Evolutionary conservation across 164 flowering plant species (phyloP), one percentile per base, ranked within the genome.

Genomic region (Nymphaea thermarum): DNA sequence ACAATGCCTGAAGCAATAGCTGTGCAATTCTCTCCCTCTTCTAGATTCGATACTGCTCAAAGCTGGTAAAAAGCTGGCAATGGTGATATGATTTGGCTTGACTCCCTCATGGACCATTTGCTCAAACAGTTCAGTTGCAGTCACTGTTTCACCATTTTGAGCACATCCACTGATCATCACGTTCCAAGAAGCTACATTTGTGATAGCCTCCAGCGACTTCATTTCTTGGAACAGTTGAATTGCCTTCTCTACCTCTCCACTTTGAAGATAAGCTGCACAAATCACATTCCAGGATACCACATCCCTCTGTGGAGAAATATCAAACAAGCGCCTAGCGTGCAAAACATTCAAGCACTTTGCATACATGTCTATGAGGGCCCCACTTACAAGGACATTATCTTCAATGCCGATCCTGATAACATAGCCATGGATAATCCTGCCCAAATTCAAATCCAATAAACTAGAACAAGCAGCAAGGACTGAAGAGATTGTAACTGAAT

Each of bases 311-410:
- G 75, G 43, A 83, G 80, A 79, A 65, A 43, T 77, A 63, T 73
- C 76, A 71, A 86, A 86, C 41, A 86, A 80, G 47, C 71, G 62
- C 62, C 77, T 75, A 2, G 86, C 86, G 44, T 81, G 71, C 44
- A 43, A 64, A 6, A 80, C 60, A 65, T 87, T 67, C 62, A 69
- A 75, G 75, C 86, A 86, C 67, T 81, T 81, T 12, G 87, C 82
- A 75, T 86, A 86, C 83, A 84, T 76, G 43, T 79, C 75, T 18
- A 86, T 83, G 60, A 86, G 81, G 42, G 82, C 86, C 68, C 85
- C 82, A 62, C 67, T 78, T 61, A 86, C 82, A 71, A 78, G 84
- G 16, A 80, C 74, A 74, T 83, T 86, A 17, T 67, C 81, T 17
- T 59, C 82, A 75, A 84, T 62, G 44, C 80, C 81, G 70, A 80